Conservation (phyloP, 2,329 filamentous ascomycete species). For the Tolypocladium nubicola region DNA sequence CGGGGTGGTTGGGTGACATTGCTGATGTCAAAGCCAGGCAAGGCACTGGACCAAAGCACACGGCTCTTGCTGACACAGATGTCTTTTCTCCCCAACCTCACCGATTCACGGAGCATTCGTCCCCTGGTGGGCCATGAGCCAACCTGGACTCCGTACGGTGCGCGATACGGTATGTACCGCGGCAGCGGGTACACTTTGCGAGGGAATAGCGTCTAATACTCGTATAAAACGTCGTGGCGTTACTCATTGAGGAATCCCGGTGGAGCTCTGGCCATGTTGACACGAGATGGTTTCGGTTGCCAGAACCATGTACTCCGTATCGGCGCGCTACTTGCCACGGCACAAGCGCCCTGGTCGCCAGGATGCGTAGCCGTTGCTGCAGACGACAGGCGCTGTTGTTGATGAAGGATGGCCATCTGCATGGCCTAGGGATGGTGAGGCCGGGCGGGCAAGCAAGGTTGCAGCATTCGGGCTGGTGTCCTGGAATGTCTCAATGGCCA, state of each 20-base stretch:
- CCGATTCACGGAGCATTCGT: neutral
- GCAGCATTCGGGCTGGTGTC: neutral
- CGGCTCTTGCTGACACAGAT: neutral
- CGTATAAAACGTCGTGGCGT: neutral
- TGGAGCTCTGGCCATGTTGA: neutral
- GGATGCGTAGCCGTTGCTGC: neutral
- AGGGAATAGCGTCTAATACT: neutral
- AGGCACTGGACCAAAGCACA: neutral
- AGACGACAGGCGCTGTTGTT: neutral
- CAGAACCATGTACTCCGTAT: neutral
- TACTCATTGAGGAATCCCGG: neutral
- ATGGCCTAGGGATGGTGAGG: neutral
- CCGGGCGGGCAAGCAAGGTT: neutral
- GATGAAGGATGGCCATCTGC: neutral
- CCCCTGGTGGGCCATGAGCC: neutral
- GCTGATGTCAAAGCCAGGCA: neutral
- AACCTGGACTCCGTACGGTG: too few relatives aligned
- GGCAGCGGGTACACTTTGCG: neutral
- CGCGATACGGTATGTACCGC: neutral
- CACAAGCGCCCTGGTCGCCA: neutral
- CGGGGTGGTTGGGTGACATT: slow-evolving; percentile 2
- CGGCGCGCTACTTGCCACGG: neutral
- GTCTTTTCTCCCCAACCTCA: neutral
- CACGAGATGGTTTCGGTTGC: neutral
- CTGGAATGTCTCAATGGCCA: slow-evolving; percentile 3